Percentiles rank a stretch among this genome's conserved stretches.
phyloP scores from a whole-genome alignment of 495 filamentous ascomycete species.

The Penicillium fimorum region DNA sequence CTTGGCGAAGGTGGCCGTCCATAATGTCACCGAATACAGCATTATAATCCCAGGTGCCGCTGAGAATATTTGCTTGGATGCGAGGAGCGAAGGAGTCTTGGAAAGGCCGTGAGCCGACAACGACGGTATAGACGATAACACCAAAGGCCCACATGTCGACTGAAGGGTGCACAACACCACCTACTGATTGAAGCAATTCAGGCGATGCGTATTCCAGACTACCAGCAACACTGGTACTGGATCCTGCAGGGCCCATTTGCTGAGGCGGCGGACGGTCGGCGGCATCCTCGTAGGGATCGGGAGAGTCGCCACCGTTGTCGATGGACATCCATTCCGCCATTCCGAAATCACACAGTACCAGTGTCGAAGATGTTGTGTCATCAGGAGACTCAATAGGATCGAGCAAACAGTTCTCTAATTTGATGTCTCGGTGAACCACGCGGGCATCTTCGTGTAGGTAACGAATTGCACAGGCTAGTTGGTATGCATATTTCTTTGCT shows the following conservation, averaged over 20 bases:
- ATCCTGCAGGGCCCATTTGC: conserved; percentile 55
- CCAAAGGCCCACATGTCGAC: conserved; percentile 76
- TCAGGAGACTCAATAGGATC: conserved; percentile 52
- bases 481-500: conserved; percentile 63
- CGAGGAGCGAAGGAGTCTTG: conserved; percentile 59
- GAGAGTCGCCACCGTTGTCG: conserved; percentile 48
- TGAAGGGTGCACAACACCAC: conserved; percentile 50
- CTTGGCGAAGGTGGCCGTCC: conserved; percentile 21
- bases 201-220: conserved; percentile 68
- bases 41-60: conserved; percentile 59
- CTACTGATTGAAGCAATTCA: conserved; percentile 52
- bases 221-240: conserved; percentile 57
- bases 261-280: conserved; percentile 47
- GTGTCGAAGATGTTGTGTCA: conserved; percentile 48
- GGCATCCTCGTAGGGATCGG: conserved; percentile 50
- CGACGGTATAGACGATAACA: conserved; percentile 60
- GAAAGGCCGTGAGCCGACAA: conserved; percentile 69
- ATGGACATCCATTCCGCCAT: conserved; percentile 69
- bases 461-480: conserved; percentile 66
- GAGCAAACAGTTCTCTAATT: conserved; percentile 74
- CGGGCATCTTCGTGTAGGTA: conserved; percentile 73
- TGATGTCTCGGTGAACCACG: conserved; percentile 72
- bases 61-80: conserved; percentile 58
- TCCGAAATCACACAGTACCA: conserved; percentile 73
- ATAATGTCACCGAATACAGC: conserved; percentile 41